Evolutionary conservation across 495 filamentous ascomycete species (phyloP).

Genomic region (Jackrogersella minutella): DNA sequence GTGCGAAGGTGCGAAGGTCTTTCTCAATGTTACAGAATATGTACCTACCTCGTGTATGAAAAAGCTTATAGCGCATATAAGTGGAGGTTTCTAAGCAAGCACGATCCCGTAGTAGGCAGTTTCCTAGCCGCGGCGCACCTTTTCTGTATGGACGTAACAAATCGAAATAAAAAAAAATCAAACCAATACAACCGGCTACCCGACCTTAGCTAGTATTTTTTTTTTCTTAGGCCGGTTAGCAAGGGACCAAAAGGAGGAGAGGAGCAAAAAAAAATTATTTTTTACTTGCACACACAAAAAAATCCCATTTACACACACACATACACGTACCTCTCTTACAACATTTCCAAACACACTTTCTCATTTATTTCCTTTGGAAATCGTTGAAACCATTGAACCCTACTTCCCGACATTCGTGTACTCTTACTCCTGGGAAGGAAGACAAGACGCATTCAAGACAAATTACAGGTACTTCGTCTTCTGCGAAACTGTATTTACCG

Average conservation of each 20-base stretch:
- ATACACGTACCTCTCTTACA: slow-evolving; percentile 19
- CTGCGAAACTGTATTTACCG: slow-evolving; percentile 21
- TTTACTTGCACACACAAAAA: slow-evolving; percentile 39
- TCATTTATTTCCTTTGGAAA: slow-evolving; percentile 31
- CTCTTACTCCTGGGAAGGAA: slow-evolving; percentile 19
- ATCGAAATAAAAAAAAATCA: slow-evolving; percentile 15
- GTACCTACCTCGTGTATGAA: neutral
- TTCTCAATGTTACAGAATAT: too few relatives aligned
- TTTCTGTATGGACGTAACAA: slow-evolving; percentile 20
- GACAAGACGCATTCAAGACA: slow-evolving; percentile 18
- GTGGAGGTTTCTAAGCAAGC: slow-evolving; percentile 16
- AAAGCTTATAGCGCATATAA: neutral
- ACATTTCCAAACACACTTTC: slow-evolving; percentile 29
- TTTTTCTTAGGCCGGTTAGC: slow-evolving; percentile 34
- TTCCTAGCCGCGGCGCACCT: slow-evolving; percentile 22
- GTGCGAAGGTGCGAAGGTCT: too few relatives aligned
- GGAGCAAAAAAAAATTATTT: slow-evolving; percentile 15
- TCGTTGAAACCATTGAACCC: slow-evolving; percentile 35
- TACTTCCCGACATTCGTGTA: slow-evolving; percentile 15
- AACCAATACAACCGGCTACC: slow-evolving; percentile 27
- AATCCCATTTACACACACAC: slow-evolving; percentile 27
- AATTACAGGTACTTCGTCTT: slow-evolving; percentile 21
- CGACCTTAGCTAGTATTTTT: slow-evolving; percentile 33
- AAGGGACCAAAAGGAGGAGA: slow-evolving; percentile 17
- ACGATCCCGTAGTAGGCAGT: slow-evolving; percentile 10